A percentile compares a stretch with the other conserved stretches of the same genome.
phyloP scores from a whole-genome alignment of 192 early-diverging fungal genomes.

The Phlyctochytrium planicorne region DNA sequence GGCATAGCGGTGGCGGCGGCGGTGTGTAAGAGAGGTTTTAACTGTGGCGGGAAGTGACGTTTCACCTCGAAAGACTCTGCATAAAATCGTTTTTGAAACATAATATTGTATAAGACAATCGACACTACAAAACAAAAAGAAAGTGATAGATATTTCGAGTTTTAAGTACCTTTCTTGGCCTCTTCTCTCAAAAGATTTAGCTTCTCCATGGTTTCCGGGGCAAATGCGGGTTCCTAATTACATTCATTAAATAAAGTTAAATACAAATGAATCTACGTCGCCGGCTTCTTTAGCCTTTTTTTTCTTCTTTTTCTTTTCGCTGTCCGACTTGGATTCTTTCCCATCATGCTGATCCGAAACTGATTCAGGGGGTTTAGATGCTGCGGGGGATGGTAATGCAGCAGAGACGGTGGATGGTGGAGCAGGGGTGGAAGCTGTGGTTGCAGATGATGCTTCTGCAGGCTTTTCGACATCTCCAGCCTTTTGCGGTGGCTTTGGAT shows the following conservation, averaged over 20 bases:
- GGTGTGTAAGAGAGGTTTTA: slow-evolving; percentile 16
- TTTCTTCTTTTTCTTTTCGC: not conserved
- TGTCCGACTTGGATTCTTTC: too few species aligned
- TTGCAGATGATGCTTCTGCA: not conserved
- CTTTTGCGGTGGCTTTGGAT: not conserved
- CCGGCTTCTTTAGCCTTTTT: slow-evolving; percentile 5
- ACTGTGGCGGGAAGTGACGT: slow-evolving; percentile 19
- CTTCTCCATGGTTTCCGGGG: slow-evolving; percentile 12
- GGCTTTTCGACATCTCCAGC: not conserved
- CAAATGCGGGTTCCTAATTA: slow-evolving; percentile 10
- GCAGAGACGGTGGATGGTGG: too few species aligned
- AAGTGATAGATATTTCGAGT: slow-evolving; percentile 1
- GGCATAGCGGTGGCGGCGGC: slow-evolving; percentile 10
- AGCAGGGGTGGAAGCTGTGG: too few species aligned
- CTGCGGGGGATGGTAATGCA: too few species aligned
- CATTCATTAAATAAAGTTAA: not conserved
- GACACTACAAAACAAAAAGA: not conserved
- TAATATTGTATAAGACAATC: too few species aligned
- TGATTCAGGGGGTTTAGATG: too few species aligned
- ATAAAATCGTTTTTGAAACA: not conserved
- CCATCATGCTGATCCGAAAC: too few species aligned
- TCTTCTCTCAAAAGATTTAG: slow-evolving; percentile 17
- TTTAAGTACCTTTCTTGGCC: slow-evolving; percentile 18
- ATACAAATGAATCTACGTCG: not conserved
- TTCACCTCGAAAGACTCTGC: slow-evolving; percentile 27